Evolutionary conservation across 257 asterid genomes (phyloP).

Genomic region (Solanum sejunctum): DNA sequence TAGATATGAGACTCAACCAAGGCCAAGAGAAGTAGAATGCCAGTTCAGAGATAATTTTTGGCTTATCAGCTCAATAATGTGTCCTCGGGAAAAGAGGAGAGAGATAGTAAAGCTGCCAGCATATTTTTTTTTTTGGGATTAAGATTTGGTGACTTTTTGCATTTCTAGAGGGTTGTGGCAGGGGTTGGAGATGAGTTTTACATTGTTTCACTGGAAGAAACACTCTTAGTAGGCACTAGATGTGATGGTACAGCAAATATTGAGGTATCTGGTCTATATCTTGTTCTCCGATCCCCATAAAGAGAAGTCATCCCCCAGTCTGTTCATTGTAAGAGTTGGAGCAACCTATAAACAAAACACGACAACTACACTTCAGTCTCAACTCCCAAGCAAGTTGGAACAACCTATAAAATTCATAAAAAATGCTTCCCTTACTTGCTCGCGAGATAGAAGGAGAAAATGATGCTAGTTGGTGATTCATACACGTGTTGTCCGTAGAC

Average conservation of each 20-base stretch:
- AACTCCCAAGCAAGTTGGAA: not conserved
- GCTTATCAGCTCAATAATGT: not conserved
- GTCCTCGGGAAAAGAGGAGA: not conserved
- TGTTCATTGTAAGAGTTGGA: not conserved
- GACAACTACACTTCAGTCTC: not conserved
- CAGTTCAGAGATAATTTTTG: not conserved
- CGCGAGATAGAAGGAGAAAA: not conserved
- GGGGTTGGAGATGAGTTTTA: not conserved
- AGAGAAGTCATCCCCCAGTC: not conserved
- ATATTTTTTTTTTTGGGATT: not conserved
- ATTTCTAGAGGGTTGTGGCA: not conserved
- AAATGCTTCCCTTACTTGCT: not conserved
- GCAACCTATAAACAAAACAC: not conserved
- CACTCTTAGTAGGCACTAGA: not conserved
- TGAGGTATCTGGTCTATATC: not conserved
- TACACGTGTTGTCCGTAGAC: not conserved
- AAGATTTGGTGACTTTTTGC: not conserved
- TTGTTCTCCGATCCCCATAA: not conserved
- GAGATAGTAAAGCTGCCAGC: not conserved
- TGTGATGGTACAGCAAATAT: not conserved
- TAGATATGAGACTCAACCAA: not conserved
- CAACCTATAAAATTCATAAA: not conserved
- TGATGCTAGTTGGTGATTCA: not conserved
- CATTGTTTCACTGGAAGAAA: not conserved
- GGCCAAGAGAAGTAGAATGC: not conserved